Percentiles rank a stretch among this genome's conserved stretches.
These are phyloP conservation scores for Mortierella sp. DNA, from an alignment of 371 early-diverging fungal species.

Conservation along the genomic window DNA sequence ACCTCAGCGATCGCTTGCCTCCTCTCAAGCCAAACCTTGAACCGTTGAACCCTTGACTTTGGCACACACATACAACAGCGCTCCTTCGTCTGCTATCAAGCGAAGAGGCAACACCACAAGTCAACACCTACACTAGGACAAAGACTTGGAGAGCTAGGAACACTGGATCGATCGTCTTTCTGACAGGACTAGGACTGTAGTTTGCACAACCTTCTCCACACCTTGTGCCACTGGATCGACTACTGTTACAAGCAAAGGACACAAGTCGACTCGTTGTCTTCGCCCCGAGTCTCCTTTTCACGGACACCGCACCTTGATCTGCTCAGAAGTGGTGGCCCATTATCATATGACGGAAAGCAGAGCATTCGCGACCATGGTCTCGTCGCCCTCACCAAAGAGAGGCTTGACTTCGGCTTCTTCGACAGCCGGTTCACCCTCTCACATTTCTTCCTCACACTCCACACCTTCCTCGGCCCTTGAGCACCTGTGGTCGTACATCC, in stretches of 20 bases:
- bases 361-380: conserved; percentile 37
- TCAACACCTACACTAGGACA: too few relatives aligned
- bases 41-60: too few relatives aligned
- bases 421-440: conserved; percentile 5
- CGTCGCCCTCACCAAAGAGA: conserved; percentile 9
- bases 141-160: neutral
- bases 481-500: conserved; percentile 22
- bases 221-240: conserved; percentile 1
- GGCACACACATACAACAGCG: too few relatives aligned
- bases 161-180: too few relatives aligned
- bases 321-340: neutral
- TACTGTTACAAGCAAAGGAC: neutral
- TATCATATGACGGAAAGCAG: conserved; percentile 50
- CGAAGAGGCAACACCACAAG: too few relatives aligned
- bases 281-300: conserved; percentile 1
- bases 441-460: conserved; percentile 8
- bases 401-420: conserved; percentile 5
- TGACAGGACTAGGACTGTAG: too few relatives aligned
- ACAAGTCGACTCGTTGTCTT: neutral
- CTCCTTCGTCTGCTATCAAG: too few relatives aligned
- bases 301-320: conserved; percentile 1
- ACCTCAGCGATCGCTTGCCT: neutral
- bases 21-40: neutral
- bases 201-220: too few relatives aligned
- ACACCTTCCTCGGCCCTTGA: conserved; percentile 6